Percentiles rank a stretch among this genome's conserved stretches.
Conservation (phyloP, 169 alveolate species). For the Plasmodium gaboni region DNA sequence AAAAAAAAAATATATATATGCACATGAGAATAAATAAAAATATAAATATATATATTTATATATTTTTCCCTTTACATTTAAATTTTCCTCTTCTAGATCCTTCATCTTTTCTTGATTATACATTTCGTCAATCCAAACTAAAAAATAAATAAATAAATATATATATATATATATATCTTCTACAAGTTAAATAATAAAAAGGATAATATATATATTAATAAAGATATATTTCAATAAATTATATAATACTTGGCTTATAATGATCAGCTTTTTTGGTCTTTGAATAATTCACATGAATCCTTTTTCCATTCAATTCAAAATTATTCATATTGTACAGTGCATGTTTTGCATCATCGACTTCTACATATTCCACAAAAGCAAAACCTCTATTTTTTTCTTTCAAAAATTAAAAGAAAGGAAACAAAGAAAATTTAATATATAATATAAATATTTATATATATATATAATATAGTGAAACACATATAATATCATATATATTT, state of each 20-base stretch:
- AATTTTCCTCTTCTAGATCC: constrained; percentile 48
- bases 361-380: constrained; percentile 85
- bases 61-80: constrained; percentile 37
- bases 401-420: not conserved
- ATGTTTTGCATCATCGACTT: constrained; percentile 86
- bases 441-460: not conserved
- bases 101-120: constrained; percentile 74
- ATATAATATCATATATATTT: not conserved
- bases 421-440: not conserved
- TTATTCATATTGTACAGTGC: constrained; percentile 85
- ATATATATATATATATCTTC: constrained; percentile 2
- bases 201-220: not conserved
- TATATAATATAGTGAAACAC: too few species aligned
- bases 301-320: constrained; percentile 85
- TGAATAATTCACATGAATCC: constrained; percentile 83
- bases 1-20: not conserved
- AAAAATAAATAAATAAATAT: constrained; percentile 19
- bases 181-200: not conserved
- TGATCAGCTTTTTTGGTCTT: constrained; percentile 65
- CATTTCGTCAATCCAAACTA: constrained; percentile 75
- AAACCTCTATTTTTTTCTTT: constrained; percentile 84
- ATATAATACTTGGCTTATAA: constrained; percentile 50
- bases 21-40: too few species aligned
- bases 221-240: not conserved
- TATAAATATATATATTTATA: constrained; percentile 2